Base-by-base conservation (phyloP, 2,329 filamentous ascomycete genomes). In the Penicillium sp. region DNA sequence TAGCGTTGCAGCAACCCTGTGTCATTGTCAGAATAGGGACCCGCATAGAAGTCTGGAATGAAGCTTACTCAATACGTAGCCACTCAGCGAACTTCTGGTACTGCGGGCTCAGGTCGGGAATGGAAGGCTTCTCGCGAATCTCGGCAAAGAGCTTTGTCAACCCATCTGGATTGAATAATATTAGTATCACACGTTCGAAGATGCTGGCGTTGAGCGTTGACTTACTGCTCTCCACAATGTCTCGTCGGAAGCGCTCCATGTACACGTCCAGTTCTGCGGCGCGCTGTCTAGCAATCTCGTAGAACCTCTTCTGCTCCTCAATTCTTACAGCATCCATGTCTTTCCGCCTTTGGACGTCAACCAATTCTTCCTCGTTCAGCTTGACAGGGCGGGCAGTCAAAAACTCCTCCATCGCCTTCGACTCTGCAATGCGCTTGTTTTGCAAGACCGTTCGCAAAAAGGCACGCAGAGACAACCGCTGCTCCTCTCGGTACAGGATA, bases 21-120 rank as follows among this genome's bases (percentile, higher is more conserved):
- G 11, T 43, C 34, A 27, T 31, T 24, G 42, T 63, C 42, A 67
- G 61, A 54, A 41, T 34, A 45, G 21, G 11, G 18, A 40, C 24
- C 27, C 16, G 18, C 18, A n/a, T 8, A n/a, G 16, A 5, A 13
- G 6, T 21, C 18, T 16, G 38, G 13, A 43, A 29, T 42, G n/a
- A 9, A 32, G 68, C 75, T 48, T 68, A 80, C 77, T 99, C 94
- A 67, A 99, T 99, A 38, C 94, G 88, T 47, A 97, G 79, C 94
- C 94, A 99, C 73, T 99, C 94, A 16, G 93, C 93, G 70, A 99
- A 97, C 72, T 97, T 99, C 68, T 94, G 90, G 72, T 97, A 97
- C 71, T 97, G 92, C 10, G 95, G 88, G 67, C 90, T 96, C 49
- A 99, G 82, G 63, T 97, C 91, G 59, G 85, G 83, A 49, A 99